These are phyloP conservation scores for Xerophyta viscosa DNA, from an alignment of 106 monocot species.

Conservation along the genomic window DNA sequence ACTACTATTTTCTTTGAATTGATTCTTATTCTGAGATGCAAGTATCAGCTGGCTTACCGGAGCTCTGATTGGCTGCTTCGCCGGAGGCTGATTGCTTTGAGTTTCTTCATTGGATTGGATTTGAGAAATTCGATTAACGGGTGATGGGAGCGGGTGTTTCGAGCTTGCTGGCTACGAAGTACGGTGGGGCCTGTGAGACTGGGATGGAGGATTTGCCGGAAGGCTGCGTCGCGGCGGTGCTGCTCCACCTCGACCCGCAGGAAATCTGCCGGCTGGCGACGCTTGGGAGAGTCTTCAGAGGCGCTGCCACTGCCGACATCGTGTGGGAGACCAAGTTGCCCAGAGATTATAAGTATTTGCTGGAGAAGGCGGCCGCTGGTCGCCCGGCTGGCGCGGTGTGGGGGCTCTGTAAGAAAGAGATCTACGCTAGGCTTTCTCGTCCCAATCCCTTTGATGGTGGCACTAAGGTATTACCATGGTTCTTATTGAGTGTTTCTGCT, in stretches of 20 bases:
- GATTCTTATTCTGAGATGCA: too few species aligned
- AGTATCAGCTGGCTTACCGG: too few species aligned
- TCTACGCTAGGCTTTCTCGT: slow-evolving; percentile 55
- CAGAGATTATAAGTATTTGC: slow-evolving; percentile 40
- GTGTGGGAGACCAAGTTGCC: slow-evolving; percentile 83
- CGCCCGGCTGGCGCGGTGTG: neutral
- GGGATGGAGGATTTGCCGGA: slow-evolving; percentile 67
- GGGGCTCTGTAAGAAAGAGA: slow-evolving; percentile 70
- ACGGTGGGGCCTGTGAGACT: slow-evolving; percentile 7
- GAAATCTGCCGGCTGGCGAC: slow-evolving; percentile 63
- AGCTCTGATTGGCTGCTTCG: too few species aligned
- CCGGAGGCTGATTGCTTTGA: too few species aligned
- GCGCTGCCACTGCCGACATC: slow-evolving; percentile 47
- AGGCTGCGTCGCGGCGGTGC: slow-evolving; percentile 64
- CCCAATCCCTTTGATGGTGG: slow-evolving; percentile 60
- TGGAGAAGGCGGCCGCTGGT: slow-evolving; percentile 15
- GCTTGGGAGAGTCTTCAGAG: slow-evolving; percentile 48
- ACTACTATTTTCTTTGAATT: too few species aligned
- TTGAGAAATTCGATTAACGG: too few species aligned
- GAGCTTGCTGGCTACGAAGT: slow-evolving; percentile 25
- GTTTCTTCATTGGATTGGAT: too few species aligned
- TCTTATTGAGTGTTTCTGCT: neutral
- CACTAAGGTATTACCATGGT: slow-evolving; percentile 68
- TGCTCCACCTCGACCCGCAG: slow-evolving; percentile 55
- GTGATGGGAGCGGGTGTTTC: slow-evolving; percentile 48